Evolutionary conservation across 2,329 filamentous ascomycete species (phyloP).

Genomic region (Lasiodiplodia theobromae): DNA sequence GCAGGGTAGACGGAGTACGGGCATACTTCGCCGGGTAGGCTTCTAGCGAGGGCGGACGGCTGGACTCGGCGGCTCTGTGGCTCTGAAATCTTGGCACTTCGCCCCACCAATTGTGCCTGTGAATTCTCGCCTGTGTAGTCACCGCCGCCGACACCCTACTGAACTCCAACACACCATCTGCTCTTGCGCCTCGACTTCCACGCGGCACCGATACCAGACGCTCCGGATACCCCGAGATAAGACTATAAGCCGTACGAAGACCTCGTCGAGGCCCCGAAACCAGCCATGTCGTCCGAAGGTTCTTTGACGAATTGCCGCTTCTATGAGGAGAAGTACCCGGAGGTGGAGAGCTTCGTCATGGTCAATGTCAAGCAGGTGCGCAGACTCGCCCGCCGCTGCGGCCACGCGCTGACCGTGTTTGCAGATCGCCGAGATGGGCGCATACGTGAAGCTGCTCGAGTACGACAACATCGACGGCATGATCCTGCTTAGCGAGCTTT

Average conservation of each 20-base stretch:
- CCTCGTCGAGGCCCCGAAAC: background rate
- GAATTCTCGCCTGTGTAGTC: constrained; percentile 27
- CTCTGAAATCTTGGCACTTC: constrained; percentile 28
- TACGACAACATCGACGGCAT: constrained; percentile 99
- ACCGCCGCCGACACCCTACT: constrained; percentile 25
- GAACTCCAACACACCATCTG: constrained; percentile 20
- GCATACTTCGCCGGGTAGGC: background rate
- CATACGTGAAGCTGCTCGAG: constrained; percentile 98
- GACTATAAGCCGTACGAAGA: background rate
- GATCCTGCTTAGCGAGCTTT: constrained; percentile 97
- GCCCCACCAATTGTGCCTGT: constrained; percentile 28
- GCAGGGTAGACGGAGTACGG: no score
- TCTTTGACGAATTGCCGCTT: constrained; percentile 90
- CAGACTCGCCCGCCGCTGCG: background rate
- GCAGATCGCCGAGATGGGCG: constrained; percentile 98
- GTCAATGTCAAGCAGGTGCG: constrained; percentile 96
- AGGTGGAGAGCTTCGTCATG: constrained; percentile 99
- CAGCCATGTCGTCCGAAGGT: constrained; percentile 70
- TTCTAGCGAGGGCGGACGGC: background rate
- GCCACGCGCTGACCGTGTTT: constrained; percentile 7
- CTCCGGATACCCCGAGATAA: background rate
- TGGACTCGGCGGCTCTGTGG: background rate
- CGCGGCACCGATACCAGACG: background rate
- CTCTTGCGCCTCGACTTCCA: background rate
- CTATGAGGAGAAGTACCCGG: constrained; percentile 96